Conservation (phyloP, 75 land plant genomes). For the Picea sitchensis region DNA sequence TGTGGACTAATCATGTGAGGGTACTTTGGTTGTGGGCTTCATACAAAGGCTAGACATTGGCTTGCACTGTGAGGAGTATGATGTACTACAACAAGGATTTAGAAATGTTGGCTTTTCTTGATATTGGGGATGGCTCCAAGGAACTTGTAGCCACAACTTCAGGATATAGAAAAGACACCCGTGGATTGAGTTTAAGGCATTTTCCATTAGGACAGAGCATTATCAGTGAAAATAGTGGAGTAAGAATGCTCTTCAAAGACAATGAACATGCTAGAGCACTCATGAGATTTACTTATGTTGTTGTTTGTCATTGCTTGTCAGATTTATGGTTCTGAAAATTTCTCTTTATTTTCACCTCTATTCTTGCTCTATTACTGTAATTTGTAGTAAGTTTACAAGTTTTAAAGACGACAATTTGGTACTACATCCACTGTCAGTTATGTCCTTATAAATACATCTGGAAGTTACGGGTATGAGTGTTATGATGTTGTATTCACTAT, state of each 20-base stretch:
- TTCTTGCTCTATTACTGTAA: too few relatives aligned
- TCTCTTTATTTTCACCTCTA: too few relatives aligned
- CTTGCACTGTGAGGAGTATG: constrained; percentile 96
- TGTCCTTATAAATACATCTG: too few relatives aligned
- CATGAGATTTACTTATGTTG: constrained; percentile 95
- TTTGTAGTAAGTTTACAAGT: too few relatives aligned
- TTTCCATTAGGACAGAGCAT: constrained; percentile 35
- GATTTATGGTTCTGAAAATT: constrained; percentile 79
- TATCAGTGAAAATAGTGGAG: constrained; percentile 38
- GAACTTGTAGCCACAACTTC: constrained; percentile 40
- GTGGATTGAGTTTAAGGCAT: constrained; percentile 11
- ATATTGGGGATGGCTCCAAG: constrained; percentile 49
- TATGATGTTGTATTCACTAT: too few relatives aligned
- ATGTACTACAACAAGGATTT: constrained; percentile 90
- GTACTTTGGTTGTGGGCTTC: constrained; percentile 94
- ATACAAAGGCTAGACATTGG: constrained; percentile 85
- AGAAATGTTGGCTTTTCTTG: constrained; percentile 73
- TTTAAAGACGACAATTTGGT: too few relatives aligned
- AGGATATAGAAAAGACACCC: constrained; percentile 10
- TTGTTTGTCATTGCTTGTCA: constrained; percentile 91
- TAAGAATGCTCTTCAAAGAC: constrained; percentile 44
- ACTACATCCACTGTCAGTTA: too few relatives aligned
- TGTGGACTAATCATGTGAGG: constrained; percentile 53
- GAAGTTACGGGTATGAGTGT: too few relatives aligned
- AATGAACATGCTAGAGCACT: constrained; percentile 79